Conservation (phyloP, 352 stramenopile genomes). For the Pythium coloratum region DNA sequence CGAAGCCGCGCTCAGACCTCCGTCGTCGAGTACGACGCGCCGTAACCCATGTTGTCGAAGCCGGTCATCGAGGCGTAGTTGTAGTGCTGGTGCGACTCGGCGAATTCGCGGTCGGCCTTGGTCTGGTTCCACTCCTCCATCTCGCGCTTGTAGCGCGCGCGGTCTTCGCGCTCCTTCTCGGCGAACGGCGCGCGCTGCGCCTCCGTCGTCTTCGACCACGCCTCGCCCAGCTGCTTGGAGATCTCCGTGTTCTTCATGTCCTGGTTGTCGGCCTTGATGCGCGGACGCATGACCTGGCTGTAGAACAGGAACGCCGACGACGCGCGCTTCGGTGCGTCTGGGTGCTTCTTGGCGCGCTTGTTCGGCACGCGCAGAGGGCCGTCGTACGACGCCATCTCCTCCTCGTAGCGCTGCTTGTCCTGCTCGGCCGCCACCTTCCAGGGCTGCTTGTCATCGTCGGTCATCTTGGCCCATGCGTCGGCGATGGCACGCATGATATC, state of each 20-base stretch:
- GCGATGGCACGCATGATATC: slow-evolving; percentile 92
- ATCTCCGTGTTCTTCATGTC: slow-evolving; percentile 97
- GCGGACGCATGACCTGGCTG: slow-evolving; percentile 86
- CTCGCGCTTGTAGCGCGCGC: slow-evolving; percentile 92
- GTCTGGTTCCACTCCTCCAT: slow-evolving; percentile 92
- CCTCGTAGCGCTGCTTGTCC: slow-evolving; percentile 94
- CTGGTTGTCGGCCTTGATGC: slow-evolving; percentile 91
- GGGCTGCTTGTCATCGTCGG: slow-evolving; percentile 87
- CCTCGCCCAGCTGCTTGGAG: slow-evolving; percentile 92
- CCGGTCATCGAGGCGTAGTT: slow-evolving; percentile 80
- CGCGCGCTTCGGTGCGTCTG: slow-evolving; percentile 91
- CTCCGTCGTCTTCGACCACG: slow-evolving; percentile 90
- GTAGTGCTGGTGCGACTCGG: slow-evolving; percentile 80
- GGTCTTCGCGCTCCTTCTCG: slow-evolving; percentile 91
- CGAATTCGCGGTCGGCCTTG: slow-evolving; percentile 82
- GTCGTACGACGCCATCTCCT: slow-evolving; percentile 93
- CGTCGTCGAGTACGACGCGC: slow-evolving; percentile 63
- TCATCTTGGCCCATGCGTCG: slow-evolving; percentile 89
- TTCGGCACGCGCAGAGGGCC: slow-evolving; percentile 89
- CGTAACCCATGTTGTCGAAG: slow-evolving; percentile 81
- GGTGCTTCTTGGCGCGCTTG: slow-evolving; percentile 95
- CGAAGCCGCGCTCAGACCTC: slow-evolving; percentile 14
- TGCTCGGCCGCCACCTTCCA: slow-evolving; percentile 92
- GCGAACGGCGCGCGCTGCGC: slow-evolving; percentile 91
- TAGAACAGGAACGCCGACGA: slow-evolving; percentile 96